Base-by-base conservation (phyloP, 1,139 yeast genomes). In the Eremothecium cymbalariae region DNA sequence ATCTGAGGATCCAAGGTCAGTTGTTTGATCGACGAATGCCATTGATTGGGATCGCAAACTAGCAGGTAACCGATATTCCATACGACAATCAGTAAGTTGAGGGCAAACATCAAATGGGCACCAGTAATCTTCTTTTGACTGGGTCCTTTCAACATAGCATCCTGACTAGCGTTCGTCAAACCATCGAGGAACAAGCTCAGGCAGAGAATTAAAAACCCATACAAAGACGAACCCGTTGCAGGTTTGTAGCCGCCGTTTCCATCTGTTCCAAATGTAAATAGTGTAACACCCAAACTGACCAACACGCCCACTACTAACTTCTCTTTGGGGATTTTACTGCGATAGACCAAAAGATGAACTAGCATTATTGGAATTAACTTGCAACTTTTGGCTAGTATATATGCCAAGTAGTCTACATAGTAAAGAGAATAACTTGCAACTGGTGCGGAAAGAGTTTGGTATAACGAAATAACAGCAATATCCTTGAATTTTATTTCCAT, bases 341-440 rank as follows among this genome's bases (percentile, higher is more conserved):
- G 68, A 60, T 86, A 90, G 16, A 83, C 54, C n/a, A 77, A 48
- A 42, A 79, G 62, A 51, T 86, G 96, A 2, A 90, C 80, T 22
- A 83, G 57, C 81, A 90, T 78, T 16, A 88, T 94, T 0, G 99
- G 99, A 21, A 90, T 74, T 55, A 90, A 68, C 53, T 90, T 90
- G 57, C 98, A 90, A 33, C 95, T 81, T 56, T 90, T 90, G 25
- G 96, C 95, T 42, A 90, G 68, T 46, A 90, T 69, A 48, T 74
- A 79, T 0, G 94, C 81, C 52, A 90, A 65, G 54, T 84, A 90
- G 55, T 85, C 95, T 28, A 90, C 93, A 53, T 90, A 85, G 34
- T 71, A 67, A 43, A 90, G 64, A 8, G 95, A 75, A 33, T 41
- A 77, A 65, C 58, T 82, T 72, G 23, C 94, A 82, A 46, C 82